Conservation (phyloP, 805 yeast genomes). For the Metschnikowia picachoensis region DNA sequence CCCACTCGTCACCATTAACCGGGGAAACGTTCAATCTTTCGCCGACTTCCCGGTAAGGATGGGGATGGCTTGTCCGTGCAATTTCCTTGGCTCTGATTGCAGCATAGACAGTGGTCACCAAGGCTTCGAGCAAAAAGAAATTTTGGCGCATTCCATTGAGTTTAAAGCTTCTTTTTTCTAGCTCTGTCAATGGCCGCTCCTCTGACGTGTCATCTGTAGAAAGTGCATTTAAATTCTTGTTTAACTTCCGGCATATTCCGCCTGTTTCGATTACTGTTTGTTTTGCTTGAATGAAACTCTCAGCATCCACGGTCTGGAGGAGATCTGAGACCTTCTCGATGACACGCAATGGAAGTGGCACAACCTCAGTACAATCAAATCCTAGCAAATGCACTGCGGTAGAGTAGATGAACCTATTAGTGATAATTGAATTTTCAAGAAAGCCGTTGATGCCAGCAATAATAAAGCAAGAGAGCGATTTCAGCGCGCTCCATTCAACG, state of each 20-base stretch:
- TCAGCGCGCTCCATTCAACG: constrained; percentile 3
- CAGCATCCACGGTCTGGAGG: background rate
- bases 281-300: constrained; percentile 1
- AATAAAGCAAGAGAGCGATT: constrained; percentile 11
- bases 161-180: background rate
- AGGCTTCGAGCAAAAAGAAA: constrained; percentile 12
- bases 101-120: constrained; percentile 9
- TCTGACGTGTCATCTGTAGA: background rate
- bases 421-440: constrained; percentile 9
- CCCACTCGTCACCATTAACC: too few relatives aligned
- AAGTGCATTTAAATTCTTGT: background rate
- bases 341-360: constrained; percentile 1
- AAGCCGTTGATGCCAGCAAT: constrained; percentile 2
- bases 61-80: background rate
- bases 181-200: constrained; percentile 1
- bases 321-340: background rate
- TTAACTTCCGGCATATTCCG: background rate
- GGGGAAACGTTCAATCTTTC: too few relatives aligned
- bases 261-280: background rate
- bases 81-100: constrained; percentile 5
- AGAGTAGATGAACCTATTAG: constrained; percentile 9
- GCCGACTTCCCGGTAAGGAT: too few relatives aligned
- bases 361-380: constrained; percentile 7
- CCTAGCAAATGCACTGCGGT: constrained; percentile 5
- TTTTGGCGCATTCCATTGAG: constrained; percentile 11